Evolutionary conservation across 257 asterid species (phyloP).

Genomic region (Solanum ossicruentum): DNA sequence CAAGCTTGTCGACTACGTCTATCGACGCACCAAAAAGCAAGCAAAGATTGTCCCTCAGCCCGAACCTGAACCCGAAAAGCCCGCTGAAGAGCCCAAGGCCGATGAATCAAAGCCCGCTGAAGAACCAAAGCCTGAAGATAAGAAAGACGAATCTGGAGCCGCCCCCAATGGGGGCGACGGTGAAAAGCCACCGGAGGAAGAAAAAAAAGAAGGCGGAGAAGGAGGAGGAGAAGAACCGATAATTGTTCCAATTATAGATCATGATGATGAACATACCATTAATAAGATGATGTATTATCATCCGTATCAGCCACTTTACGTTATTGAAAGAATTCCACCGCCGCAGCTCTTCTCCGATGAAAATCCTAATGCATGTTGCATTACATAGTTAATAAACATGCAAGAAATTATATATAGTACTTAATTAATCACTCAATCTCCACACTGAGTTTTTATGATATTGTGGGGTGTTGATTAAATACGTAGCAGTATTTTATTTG

Average conservation of each 20-base stretch:
- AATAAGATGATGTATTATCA: slow-evolving; percentile 33
- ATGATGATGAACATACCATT: neutral
- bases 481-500: neutral
- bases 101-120: slow-evolving; percentile 12
- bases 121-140: slow-evolving; percentile 34
- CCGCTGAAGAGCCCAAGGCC: slow-evolving; percentile 30
- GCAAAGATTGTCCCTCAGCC: slow-evolving; percentile 79
- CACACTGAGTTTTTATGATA: neutral
- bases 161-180: neutral
- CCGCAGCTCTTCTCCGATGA: slow-evolving; percentile 91
- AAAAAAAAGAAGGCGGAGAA: slow-evolving; percentile 6
- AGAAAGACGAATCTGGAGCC: slow-evolving; percentile 20
- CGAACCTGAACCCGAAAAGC: slow-evolving; percentile 45
- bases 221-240: slow-evolving; percentile 10
- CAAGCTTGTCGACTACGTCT: slow-evolving; percentile 74
- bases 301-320: slow-evolving; percentile 41
- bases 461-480: neutral
- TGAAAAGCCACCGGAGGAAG: slow-evolving; percentile 22
- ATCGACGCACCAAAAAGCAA: slow-evolving; percentile 73
- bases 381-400: slow-evolving; percentile 32
- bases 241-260: neutral
- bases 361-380: slow-evolving; percentile 81
- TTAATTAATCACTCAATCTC: neutral
- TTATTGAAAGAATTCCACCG: slow-evolving; percentile 68
- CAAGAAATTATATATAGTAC: neutral